phyloP scores from a whole-genome alignment of 441 rosid species.

The Adansonia madagascariensis region DNA sequence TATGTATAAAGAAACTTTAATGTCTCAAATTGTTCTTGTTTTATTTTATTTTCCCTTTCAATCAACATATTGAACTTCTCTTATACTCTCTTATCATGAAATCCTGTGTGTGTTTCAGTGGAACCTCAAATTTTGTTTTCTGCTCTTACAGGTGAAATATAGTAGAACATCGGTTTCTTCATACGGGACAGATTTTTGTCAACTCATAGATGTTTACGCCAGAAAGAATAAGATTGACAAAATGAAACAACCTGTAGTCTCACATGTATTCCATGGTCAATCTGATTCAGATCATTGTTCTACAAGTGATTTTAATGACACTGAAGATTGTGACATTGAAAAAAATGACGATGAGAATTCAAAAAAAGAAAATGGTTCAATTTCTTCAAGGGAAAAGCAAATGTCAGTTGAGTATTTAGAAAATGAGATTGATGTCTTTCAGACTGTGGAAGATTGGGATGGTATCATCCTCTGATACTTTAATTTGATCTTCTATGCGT shows the following conservation, averaged over 20 bases:
- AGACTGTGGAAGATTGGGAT: constrained; percentile 79
- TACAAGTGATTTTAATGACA: constrained; percentile 26
- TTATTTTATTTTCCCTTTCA: neutral
- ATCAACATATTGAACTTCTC: neutral
- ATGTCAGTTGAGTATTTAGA: constrained; percentile 72
- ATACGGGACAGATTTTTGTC: constrained; percentile 60
- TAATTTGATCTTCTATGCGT: constrained; percentile 17
- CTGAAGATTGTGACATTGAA: constrained; percentile 40
- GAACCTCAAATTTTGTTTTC: constrained; percentile 12
- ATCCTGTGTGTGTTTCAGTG: neutral
- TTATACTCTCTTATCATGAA: neutral
- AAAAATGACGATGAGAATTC: constrained; percentile 46
- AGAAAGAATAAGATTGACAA: constrained; percentile 42
- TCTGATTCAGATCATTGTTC: constrained; percentile 37
- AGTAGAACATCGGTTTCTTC: constrained; percentile 66
- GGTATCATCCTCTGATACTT: constrained; percentile 55
- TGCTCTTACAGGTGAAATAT: constrained; percentile 73
- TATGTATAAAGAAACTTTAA: constrained; percentile 19
- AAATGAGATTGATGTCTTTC: constrained; percentile 69
- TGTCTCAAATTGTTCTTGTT: neutral
- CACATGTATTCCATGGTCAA: constrained; percentile 40
- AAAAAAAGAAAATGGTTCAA: constrained; percentile 40
- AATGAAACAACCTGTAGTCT: constrained; percentile 33
- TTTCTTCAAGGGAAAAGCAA: constrained; percentile 41
- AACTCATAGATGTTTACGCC: constrained; percentile 54